These are phyloP conservation scores for Adenanthera pavonina DNA, from an alignment of 306 rosid species.

Conservation along the genomic window DNA sequence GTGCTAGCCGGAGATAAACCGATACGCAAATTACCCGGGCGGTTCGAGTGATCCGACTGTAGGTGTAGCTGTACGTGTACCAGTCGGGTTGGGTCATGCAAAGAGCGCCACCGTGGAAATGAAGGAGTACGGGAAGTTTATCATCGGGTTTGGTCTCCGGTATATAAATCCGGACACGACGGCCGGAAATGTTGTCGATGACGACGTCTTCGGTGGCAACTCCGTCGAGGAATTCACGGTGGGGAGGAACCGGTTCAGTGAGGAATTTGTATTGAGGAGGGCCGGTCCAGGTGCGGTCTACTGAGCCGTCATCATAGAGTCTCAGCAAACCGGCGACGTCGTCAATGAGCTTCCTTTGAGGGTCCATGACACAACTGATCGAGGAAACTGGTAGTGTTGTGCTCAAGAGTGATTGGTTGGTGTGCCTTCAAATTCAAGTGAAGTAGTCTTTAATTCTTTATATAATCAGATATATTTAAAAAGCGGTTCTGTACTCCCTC, in stretches of 20 bases:
- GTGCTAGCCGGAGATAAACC: constrained; percentile 58
- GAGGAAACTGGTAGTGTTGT: too few species aligned
- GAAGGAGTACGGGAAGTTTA: constrained; percentile 62
- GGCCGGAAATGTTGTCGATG: constrained; percentile 23
- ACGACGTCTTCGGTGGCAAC: constrained; percentile 55
- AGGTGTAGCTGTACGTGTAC: constrained; percentile 62
- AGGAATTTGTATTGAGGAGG: constrained; percentile 54
- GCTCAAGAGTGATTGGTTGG: too few species aligned
- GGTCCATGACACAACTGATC: constrained; percentile 39
- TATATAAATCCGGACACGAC: constrained; percentile 49
- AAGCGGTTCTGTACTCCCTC: too few species aligned
- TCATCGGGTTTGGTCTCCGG: constrained; percentile 40
- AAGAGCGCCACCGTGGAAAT: constrained; percentile 82
- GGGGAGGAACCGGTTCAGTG: constrained; percentile 58
- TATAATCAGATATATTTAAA: too few species aligned
- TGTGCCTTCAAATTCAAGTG: too few species aligned
- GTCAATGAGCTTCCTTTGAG: constrained; percentile 41
- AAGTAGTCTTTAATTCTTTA: too few species aligned
- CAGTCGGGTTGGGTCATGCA: constrained; percentile 67
- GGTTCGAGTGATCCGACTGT: constrained; percentile 42
- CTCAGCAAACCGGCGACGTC: constrained; percentile 76
- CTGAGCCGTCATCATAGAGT: constrained; percentile 66
- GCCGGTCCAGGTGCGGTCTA: constrained; percentile 73
- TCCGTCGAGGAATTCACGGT: constrained; percentile 54
- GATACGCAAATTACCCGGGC: constrained; percentile 58